Percentiles rank a stretch among this genome's conserved stretches.
These are phyloP conservation scores for Calonectria pauciramosa DNA, from an alignment of 2,329 filamentous ascomycete species.

Conservation along the genomic window DNA sequence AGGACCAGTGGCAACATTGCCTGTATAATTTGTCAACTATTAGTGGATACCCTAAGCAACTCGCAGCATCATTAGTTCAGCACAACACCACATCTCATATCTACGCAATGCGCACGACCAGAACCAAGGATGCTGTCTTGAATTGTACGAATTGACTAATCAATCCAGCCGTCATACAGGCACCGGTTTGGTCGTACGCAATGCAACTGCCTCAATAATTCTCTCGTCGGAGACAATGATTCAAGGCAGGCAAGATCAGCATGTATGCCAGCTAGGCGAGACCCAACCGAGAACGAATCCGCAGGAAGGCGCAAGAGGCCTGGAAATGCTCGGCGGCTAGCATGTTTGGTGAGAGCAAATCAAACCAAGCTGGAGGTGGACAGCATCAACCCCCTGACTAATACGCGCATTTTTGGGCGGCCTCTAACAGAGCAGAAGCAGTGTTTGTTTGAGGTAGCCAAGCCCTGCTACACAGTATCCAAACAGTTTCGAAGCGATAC, in stretches of 20 bases:
- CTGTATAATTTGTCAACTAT: neutral
- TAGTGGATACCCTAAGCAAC: neutral
- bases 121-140: neutral
- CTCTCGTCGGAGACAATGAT: neutral
- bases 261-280: neutral
- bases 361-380: neutral
- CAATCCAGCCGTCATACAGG: neutral
- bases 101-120: neutral
- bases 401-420: neutral
- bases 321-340: neutral
- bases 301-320: neutral
- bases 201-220: neutral
- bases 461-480: neutral
- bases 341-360: neutral
- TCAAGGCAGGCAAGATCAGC: neutral
- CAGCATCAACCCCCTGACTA: neutral
- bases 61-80: neutral
- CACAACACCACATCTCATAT: neutral
- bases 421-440: neutral
- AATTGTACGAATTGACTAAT: neutral
- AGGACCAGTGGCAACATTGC: neutral
- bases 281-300: neutral
- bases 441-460: neutral
- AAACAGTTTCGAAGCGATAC: neutral
- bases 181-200: neutral